phyloP scores from a whole-genome alignment of 2,329 filamentous ascomycete genomes.

The Colletotrichum sp. region DNA sequence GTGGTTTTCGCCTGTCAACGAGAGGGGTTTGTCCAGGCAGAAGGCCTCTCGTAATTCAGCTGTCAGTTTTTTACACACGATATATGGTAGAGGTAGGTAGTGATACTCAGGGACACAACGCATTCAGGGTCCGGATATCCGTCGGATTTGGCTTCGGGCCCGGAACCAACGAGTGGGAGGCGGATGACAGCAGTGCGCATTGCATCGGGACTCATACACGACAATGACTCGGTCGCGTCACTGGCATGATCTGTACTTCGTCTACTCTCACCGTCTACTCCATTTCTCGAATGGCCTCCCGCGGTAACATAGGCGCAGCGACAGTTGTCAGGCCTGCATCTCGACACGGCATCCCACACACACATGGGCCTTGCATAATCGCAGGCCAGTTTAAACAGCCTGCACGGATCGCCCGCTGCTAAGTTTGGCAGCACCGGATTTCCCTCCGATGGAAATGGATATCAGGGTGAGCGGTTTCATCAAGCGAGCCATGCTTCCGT shows the following conservation, averaged over 20 bases:
- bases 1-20: background rate
- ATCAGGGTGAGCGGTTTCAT: background rate
- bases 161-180: background rate
- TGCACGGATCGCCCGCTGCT: background rate
- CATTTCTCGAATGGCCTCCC: background rate
- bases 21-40: background rate
- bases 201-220: background rate
- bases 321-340: background rate
- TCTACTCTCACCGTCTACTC: background rate
- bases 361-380: background rate
- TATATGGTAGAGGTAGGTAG: background rate
- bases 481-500: background rate
- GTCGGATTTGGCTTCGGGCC: background rate
- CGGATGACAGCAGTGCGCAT: background rate
- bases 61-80: fast-evolving
- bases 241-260: too few species aligned
- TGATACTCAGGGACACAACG: background rate
- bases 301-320: background rate
- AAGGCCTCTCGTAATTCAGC: fast-evolving
- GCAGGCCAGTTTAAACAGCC: background rate
- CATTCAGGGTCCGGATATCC: background rate
- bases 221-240: background rate
- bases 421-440: background rate
- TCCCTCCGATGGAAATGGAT: background rate
- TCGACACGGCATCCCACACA: background rate